These are phyloP conservation scores for Sugiyamaella chiloensis DNA, from an alignment of 805 yeast species.

Conservation along the genomic window DNA sequence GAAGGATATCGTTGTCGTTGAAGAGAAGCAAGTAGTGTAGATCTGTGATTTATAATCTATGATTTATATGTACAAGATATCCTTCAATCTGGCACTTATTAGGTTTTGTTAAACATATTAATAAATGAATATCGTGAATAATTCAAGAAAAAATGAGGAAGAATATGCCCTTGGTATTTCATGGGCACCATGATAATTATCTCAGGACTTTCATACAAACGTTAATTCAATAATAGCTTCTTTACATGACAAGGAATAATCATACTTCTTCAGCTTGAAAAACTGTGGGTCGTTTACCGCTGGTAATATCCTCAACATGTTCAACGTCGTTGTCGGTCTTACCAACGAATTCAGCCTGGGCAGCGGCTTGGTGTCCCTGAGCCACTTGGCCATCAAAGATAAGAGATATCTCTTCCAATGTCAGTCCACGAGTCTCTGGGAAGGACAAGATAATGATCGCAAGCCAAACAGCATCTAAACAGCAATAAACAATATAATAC, in stretches of 20 bases:
- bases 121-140: no score
- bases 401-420: slow-evolving; percentile 40
- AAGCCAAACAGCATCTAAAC: slow-evolving; percentile 2
- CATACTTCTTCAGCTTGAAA: background rate
- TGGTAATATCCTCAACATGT: slow-evolving; percentile 1
- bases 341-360: slow-evolving; percentile 4
- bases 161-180: no score
- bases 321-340: slow-evolving; percentile 4
- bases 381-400: slow-evolving; percentile 24
- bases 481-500: slow-evolving; percentile 38
- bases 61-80: no score
- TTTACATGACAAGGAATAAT: no score
- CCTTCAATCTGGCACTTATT: no score
- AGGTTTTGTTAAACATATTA: no score
- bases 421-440: slow-evolving; percentile 40
- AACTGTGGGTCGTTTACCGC: background rate
- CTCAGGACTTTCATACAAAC: no score
- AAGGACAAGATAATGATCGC: slow-evolving; percentile 30
- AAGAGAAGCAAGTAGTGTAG: background rate
- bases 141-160: no score
- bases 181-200: no score
- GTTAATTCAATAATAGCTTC: no score
- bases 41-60: no score
- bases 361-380: slow-evolving; percentile 2
- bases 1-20: background rate